Base-by-base conservation (phyloP, 768 basidiomycete species). In the Phylloporus sp. region DNA sequence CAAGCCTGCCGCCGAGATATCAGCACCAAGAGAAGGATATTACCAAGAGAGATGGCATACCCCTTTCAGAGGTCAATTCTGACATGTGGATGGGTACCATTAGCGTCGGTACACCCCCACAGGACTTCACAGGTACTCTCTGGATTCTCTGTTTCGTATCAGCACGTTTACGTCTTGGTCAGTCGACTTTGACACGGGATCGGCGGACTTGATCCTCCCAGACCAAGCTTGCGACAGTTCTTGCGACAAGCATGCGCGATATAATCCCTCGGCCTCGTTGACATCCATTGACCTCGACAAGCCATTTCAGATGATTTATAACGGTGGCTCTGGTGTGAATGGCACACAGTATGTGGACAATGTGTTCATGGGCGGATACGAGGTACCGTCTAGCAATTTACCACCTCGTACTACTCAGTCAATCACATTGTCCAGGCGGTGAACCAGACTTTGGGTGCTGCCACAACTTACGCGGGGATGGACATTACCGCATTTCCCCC, bases 171-270 rank as follows among this genome's bases (percentile, higher is more conserved):
- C 16, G 2, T 22, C 28, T 36, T 26, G 26, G 15, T 20, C n/a
- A 76, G 77, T 80, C 38, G 76, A 78, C 58, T 77, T 80, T 50
- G 80, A 80, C 57, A 80, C 78, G 16, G 77, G 80, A 24, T 79
- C 77, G 38, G 68, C 74, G 41, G 80, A 82, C 63, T 63, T 79
- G 9, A 70, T 82, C 59, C 57, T 78, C 27, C 73, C 76, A 9
- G 53, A 54, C 3, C 16, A 59, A 26, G 24, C 32, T 29, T 75
- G 74, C 47, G 45, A 29, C 32, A 43, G 41, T 27, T 63, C 55
- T 35, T 77, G 76, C 52, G 26, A 54, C 6, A 63, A 61, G 10
- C 73, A 74, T 38, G 59, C 50, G 2, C 51, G 53, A 27, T 74
- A 75, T 46, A 36, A 70, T 35, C 54, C 65, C 13, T 23, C 54